Conservation (phyloP, 1,284 basidiomycete genomes). For the Cutaneotrichosporon arboriforme region DNA sequence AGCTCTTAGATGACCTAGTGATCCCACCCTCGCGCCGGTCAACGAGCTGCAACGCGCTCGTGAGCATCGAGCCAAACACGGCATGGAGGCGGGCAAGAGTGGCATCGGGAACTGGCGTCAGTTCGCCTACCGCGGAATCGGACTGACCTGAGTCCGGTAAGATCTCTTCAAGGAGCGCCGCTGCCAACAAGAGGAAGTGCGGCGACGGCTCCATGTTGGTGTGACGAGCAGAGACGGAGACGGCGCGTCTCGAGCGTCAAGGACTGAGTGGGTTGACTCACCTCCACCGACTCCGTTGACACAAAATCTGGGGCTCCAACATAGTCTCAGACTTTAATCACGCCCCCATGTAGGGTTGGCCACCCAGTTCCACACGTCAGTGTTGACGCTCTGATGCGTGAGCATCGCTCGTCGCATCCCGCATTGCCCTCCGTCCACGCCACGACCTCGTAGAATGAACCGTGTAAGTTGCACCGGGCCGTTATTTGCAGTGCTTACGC, state of each 20-base stretch:
- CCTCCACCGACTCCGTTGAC: background rate
- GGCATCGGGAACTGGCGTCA: slow-evolving; percentile 22
- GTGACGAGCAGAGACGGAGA: background rate
- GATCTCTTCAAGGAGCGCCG: slow-evolving; percentile 24
- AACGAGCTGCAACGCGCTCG: slow-evolving; percentile 39
- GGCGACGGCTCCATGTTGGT: background rate
- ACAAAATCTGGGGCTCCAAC: background rate
- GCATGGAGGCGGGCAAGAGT: slow-evolving; percentile 34
- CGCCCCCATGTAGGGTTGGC: background rate
- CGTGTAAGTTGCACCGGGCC: slow-evolving; percentile 22
- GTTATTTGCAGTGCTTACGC: slow-evolving; percentile 1
- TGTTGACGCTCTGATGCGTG: background rate
- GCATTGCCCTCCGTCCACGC: background rate
- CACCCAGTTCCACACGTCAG: background rate
- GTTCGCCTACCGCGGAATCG: background rate
- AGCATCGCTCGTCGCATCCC: too few species aligned
- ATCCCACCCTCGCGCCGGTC: slow-evolving; percentile 39
- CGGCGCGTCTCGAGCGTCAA: too few species aligned
- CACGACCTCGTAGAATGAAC: slow-evolving; percentile 35
- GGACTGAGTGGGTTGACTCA: background rate
- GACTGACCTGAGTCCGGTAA: slow-evolving; percentile 9
- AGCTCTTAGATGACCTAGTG: background rate
- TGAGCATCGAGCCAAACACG: slow-evolving; percentile 40
- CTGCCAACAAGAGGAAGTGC: slow-evolving; percentile 26
- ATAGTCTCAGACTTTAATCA: background rate